These are phyloP conservation scores for Macrotyloma uniflorum DNA, from an alignment of 306 rosid genomes.

Conservation along the genomic window DNA sequence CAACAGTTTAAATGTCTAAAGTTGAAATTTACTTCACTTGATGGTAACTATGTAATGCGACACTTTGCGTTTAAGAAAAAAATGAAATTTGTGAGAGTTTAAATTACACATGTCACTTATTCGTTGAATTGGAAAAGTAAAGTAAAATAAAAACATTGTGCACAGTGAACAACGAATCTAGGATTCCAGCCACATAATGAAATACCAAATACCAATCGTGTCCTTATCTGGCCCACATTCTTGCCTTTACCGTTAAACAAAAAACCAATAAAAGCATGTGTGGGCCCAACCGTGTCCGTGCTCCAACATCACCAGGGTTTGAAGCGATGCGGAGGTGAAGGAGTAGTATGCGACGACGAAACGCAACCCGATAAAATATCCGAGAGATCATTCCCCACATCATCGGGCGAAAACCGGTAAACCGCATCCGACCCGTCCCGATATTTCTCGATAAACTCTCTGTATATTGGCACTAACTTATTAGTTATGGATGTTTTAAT, in stretches of 20 bases:
- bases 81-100: neutral
- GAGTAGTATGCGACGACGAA: conserved; percentile 48
- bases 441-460: conserved; percentile 40
- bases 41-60: no score
- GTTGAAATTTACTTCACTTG: no score
- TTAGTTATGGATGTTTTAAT: conserved; percentile 51
- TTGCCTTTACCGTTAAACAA: conserved; percentile 15
- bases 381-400: conserved; percentile 56
- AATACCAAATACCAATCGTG: neutral
- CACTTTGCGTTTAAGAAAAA: neutral
- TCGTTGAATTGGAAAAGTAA: neutral
- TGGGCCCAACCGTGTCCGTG: conserved; percentile 18
- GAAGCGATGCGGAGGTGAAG: conserved; percentile 34
- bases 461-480: conserved; percentile 48
- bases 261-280: neutral
- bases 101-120: neutral
- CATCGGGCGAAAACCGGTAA: conserved; percentile 53
- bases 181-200: neutral
- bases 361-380: conserved; percentile 50
- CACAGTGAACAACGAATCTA: neutral
- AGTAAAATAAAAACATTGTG: neutral
- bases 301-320: conserved; percentile 36
- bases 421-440: conserved; percentile 45
- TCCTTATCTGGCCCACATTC: neutral
- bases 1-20: no score